A percentile compares a stretch with the other conserved stretches of the same genome.
These are phyloP conservation scores for Trypanosoma grayi DNA, from an alignment of 208 protist genomes.

Conservation along the genomic window DNA sequence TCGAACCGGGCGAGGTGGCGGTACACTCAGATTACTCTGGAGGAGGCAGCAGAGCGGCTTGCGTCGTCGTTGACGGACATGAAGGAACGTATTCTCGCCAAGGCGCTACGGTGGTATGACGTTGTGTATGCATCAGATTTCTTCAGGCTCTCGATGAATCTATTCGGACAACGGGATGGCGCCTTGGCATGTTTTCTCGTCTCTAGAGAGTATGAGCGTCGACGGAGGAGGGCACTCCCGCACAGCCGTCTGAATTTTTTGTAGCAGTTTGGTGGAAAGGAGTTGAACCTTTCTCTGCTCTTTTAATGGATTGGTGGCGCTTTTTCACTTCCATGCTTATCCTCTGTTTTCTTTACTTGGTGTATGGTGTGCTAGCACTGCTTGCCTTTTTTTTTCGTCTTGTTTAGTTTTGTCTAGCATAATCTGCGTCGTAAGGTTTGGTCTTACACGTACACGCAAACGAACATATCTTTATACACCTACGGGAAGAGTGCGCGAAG, in stretches of 20 bases:
- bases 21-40: constrained; percentile 20
- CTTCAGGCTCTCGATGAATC: constrained; percentile 36
- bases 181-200: constrained; percentile 38
- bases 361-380: too few species aligned
- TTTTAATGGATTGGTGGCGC: not conserved
- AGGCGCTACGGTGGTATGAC: constrained; percentile 9
- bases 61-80: constrained; percentile 12
- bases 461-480: not conserved
- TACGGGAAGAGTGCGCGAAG: not conserved
- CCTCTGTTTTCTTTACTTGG: not conserved
- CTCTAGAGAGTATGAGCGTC: constrained; percentile 25
- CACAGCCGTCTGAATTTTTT: constrained; percentile 16
- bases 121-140: constrained; percentile 27
- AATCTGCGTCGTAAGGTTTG: not conserved
- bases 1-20: not conserved
- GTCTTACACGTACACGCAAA: not conserved
- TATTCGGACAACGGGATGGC: constrained; percentile 45
- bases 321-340: not conserved
- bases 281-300: not conserved
- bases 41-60: constrained; percentile 15
- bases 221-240: not conserved
- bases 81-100: constrained; percentile 14
- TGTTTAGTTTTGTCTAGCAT: not conserved
- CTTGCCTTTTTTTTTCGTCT: not conserved
- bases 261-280: constrained; percentile 1